Evolutionary conservation across 2,329 filamentous ascomycete genomes (phyloP), one percentile per base, ranked within the genome.

Genomic region (Fonsecaea pugnacius): DNA sequence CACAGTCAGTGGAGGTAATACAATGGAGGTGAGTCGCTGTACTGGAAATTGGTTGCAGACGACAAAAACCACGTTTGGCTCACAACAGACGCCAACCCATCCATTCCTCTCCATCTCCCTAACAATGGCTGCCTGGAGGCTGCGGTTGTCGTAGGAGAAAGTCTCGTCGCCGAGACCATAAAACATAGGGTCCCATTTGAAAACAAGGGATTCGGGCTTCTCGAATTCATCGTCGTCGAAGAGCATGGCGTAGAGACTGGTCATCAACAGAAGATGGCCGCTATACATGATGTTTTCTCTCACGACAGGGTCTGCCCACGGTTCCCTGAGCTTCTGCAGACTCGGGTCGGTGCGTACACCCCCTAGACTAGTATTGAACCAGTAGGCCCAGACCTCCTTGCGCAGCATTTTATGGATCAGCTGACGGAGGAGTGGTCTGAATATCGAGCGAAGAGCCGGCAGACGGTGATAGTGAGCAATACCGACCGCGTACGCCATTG

Each of bases 31-130:
- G 64, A 33, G 14, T 9, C 14, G 18, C 52, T 71, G 46, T 70
- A 78, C 77, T 2, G 77, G 78, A 70, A 80, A 80, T 62, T 80
- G 79, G 65, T 80, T 80, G 69, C 78, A 80, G 51, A 78, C 74
- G 67, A 69, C 60, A 54, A 68, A 68, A 24, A 68, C 58, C 8
- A 63, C 61, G 67, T 80, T 81, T 1, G 78, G 79, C 69, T 80
- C 79, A 63, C 78, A 80, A 54, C 78, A 80, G 1, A 77, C 78
- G 0, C 78, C 77, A 1, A 78, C 66, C 77, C 77, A 80, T 0
- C 69, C 70, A 50, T 76, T 74, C 12, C 69, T 57, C 64, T 78
- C 77, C 76, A 80, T 79, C 65, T 78, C 72, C 18, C 64, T 57
- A 21, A 77, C 56, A 35, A 78, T 75, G 21, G 71, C 73, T 16